Conservation (phyloP, 495 filamentous ascomycete genomes). For the Penicillium ucsense region DNA sequence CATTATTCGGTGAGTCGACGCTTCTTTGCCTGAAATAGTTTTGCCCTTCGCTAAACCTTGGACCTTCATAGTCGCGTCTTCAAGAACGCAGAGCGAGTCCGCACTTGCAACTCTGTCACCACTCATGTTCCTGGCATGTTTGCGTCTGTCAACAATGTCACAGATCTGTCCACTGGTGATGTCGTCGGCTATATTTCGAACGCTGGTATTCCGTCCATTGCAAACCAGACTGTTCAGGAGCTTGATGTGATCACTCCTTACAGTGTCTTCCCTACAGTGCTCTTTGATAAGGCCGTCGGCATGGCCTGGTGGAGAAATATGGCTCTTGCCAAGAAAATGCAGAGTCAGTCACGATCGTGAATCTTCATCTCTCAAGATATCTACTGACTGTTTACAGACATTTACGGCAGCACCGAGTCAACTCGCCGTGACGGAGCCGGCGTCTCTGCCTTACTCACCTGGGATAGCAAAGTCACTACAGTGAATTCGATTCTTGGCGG, state of each 20-base stretch:
- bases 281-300: slow-evolving; percentile 21
- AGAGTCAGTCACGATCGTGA: slow-evolving; percentile 12
- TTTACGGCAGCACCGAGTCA: slow-evolving; percentile 26
- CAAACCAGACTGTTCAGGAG: slow-evolving; percentile 23
- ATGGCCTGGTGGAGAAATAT: slow-evolving; percentile 32
- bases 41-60: not conserved
- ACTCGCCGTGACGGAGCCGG: slow-evolving; percentile 23
- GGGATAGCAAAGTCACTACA: slow-evolving; percentile 29
- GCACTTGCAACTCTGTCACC: slow-evolving; percentile 26
- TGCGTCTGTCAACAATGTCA: slow-evolving; percentile 27
- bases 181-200: slow-evolving; percentile 25
- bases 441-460: slow-evolving; percentile 21
- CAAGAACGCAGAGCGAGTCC: slow-evolving; percentile 23
- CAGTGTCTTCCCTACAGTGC: slow-evolving; percentile 19
- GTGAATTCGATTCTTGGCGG: slow-evolving; percentile 23
- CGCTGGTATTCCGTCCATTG: slow-evolving; percentile 21
- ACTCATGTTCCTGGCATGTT: slow-evolving; percentile 24
- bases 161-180: slow-evolving; percentile 15
- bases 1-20: slow-evolving; percentile 15
- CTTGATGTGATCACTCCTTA: slow-evolving; percentile 26
- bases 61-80: slow-evolving; percentile 11
- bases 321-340: slow-evolving; percentile 27
- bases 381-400: slow-evolving; percentile 6
- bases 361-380: not conserved
- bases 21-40: not conserved